Conservation (phyloP, 169 alveolate genomes). For the Theileria equi region DNA sequence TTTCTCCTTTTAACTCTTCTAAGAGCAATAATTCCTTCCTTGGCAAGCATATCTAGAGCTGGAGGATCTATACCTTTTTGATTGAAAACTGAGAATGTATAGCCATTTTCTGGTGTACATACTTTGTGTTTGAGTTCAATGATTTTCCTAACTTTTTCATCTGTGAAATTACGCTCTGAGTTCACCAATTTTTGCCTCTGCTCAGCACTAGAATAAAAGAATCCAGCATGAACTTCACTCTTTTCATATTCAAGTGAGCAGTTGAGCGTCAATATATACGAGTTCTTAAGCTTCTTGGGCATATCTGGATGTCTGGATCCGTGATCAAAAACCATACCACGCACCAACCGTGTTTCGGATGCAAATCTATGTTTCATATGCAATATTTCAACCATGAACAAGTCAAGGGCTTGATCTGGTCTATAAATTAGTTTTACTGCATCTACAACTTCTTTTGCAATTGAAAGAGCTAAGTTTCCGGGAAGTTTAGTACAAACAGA, state of each 20-base stretch:
- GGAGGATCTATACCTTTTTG: constrained; percentile 99
- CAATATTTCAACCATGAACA: constrained; percentile 97
- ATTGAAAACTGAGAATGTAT: constrained; percentile 92
- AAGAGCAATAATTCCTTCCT: constrained; percentile 95
- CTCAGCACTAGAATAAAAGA: constrained; percentile 95
- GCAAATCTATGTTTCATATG: constrained; percentile 95
- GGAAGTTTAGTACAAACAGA: constrained; percentile 92
- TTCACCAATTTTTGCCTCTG: constrained; percentile 94
- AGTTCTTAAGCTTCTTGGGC: constrained; percentile 95
- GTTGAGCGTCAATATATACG: constrained; percentile 94
- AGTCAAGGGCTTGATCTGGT: constrained; percentile 84
- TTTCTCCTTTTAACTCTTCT: constrained; percentile 97
- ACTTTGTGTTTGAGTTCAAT: constrained; percentile 87
- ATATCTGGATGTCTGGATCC: constrained; percentile 97
- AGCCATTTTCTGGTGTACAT: constrained; percentile 67
- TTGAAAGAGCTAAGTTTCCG: constrained; percentile 84
- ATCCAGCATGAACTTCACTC: constrained; percentile 96
- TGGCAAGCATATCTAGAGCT: constrained; percentile 96
- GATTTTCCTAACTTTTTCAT: constrained; percentile 94
- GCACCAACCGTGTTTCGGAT: constrained; percentile 88
- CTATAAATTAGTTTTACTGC: constrained; percentile 77
- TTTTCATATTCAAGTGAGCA: constrained; percentile 98
- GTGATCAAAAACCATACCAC: constrained; percentile 97
- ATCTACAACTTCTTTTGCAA: constrained; percentile 95
- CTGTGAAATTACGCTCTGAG: constrained; percentile 95